Percentiles rank a stretch among this genome's conserved stretches.
phyloP scores from a whole-genome alignment of 1,284 basidiomycete species.

The Marasmius tenuissimus region DNA sequence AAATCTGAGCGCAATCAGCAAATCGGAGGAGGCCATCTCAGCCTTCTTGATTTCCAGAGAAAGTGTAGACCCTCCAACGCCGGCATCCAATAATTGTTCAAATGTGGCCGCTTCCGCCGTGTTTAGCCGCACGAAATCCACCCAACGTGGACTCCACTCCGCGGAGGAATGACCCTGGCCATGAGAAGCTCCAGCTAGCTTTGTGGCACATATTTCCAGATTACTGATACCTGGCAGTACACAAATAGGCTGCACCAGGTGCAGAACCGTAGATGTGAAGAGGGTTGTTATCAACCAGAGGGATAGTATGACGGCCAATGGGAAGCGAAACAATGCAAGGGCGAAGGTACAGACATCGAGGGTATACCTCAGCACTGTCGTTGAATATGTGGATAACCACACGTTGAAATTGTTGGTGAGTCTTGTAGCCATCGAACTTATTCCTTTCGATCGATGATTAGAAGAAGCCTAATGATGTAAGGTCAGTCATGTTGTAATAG shows the following conservation, averaged over 20 bases:
- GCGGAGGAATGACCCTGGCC: no score
- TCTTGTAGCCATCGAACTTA: no score
- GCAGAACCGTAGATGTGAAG: background rate
- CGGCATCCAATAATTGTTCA: constrained; percentile 21
- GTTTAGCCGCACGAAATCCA: background rate
- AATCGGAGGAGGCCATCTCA: constrained; percentile 44
- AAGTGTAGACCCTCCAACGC: constrained; percentile 16
- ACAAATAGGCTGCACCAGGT: background rate
- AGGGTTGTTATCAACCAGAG: background rate
- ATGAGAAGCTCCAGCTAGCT: background rate
- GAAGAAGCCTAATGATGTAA: no score
- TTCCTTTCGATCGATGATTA: no score
- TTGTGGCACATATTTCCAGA: background rate
- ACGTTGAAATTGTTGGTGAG: no score
- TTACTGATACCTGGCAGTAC: background rate
- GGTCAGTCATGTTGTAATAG: no score
- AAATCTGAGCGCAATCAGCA: constrained; percentile 37
- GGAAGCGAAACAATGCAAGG: background rate
- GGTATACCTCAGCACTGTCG: no score
- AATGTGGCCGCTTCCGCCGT: background rate
- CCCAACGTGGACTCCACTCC: background rate
- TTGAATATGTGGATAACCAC: no score
- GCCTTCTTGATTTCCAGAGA: constrained; percentile 45
- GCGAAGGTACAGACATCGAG: background rate
- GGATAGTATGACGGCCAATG: background rate